Evolutionary conservation across 2,329 filamentous ascomycete species (phyloP), one percentile per base, ranked within the genome.

Genomic region (Parafenestella ontariensis): DNA sequence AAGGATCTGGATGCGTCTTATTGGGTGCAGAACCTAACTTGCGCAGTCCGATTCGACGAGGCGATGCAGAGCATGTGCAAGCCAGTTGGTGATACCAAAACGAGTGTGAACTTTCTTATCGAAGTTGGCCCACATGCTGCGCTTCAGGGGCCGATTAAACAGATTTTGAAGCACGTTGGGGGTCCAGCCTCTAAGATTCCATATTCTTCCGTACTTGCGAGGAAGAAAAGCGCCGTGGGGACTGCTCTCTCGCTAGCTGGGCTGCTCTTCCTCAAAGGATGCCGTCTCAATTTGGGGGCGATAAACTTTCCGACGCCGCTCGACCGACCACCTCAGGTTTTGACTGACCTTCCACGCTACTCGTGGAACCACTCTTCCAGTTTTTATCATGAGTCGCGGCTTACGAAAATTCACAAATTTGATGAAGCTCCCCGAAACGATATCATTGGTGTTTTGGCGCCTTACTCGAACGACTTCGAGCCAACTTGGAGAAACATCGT

Each of bases 401-500:
- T 56, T 15, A 52, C 49, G 17, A 54, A 50, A n/a, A 31, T 54
- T 9, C 56, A 56, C 41, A 57, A 57, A 21, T 44, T 41, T 20
- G 34, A 52, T 29, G 21, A 46, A 11, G 45, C 43, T 77, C 18
- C 52, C 59, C 70, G 50, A 49, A 49, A 60, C 73, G 73, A 58
- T 18, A 45, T 60, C 3, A 36, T 58, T n/a, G 55, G 64, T 21
- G 50, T 72, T 7, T 9, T 58, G 20, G 54, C 54, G n/a, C 46
- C 52, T 7, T 60, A 70, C 70, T 31, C 69, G 66, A 58, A 56
- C 34, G 46, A 56, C n/a, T 28, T 50, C n/a, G 46, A 59, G 34
- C 66, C 72, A 0, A 56, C 52, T 18, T 84, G 82, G 82, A 73
- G 81, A 17, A 80, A 81, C 39, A 66, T 81, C 20, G 66, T 82